phyloP scores from a whole-genome alignment of 2,329 filamentous ascomycete genomes.

The Phoma herbarum region DNA sequence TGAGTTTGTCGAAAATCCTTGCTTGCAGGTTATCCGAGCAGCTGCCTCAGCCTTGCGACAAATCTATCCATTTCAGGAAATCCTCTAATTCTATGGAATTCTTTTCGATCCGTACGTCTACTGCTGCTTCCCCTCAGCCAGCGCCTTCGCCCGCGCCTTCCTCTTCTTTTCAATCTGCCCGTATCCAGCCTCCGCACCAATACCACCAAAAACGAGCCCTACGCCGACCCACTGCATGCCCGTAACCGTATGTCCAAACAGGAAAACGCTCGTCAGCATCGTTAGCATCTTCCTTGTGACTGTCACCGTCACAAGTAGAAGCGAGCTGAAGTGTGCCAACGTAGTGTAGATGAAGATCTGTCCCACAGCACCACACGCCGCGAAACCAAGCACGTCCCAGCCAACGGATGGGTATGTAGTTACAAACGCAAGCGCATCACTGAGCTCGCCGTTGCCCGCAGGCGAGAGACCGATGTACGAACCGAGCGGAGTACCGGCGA shows the following conservation, averaged over 20 bases:
- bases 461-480: conserved; percentile 53
- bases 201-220: conserved; percentile 90
- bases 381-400: conserved; percentile 88
- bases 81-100: too few species aligned
- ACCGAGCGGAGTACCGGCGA: conserved; percentile 68
- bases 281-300: conserved; percentile 99
- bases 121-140: conserved; percentile 28
- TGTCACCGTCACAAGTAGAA: conserved; percentile 93
- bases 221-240: conserved; percentile 96
- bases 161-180: conserved; percentile 82
- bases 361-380: conserved; percentile 87
- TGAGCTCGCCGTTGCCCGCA: conserved; percentile 72
- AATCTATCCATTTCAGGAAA: not conserved
- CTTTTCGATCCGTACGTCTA: conserved; percentile 1
- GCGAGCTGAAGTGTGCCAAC: conserved; percentile 86
- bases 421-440: conserved; percentile 82
- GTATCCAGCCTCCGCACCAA: conserved; percentile 88
- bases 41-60: conserved; percentile 28
- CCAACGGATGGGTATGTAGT: conserved; percentile 80
- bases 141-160: conserved; percentile 72
- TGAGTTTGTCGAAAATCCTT: too few species aligned
- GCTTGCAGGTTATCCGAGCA: not conserved
- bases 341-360: conserved; percentile 98
- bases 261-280: conserved; percentile 95
- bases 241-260: conserved; percentile 88